These are phyloP conservation scores for Cnidoscolus chayamansa DNA, from an alignment of 441 rosid genomes.

Conservation along the genomic window DNA sequence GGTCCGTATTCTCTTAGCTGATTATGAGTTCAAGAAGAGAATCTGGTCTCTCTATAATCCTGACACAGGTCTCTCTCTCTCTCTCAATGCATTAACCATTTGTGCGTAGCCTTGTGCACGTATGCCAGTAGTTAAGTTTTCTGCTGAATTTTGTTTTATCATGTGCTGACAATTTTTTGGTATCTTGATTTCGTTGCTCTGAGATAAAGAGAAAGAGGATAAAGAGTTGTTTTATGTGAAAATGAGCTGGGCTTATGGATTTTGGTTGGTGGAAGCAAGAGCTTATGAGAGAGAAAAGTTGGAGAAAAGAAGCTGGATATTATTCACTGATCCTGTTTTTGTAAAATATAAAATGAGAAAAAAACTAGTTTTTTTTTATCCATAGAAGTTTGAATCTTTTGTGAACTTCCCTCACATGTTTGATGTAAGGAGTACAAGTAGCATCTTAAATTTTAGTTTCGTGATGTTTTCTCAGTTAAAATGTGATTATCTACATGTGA, in stretches of 20 bases:
- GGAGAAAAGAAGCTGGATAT: too few species aligned
- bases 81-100: too few species aligned
- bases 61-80: conserved; percentile 47
- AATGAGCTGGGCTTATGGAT: too few species aligned
- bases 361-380: not conserved
- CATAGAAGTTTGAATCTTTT: not conserved
- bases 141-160: not conserved
- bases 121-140: not conserved
- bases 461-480: not conserved
- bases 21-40: conserved; percentile 66
- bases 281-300: too few species aligned
- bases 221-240: not conserved
- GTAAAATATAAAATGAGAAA: too few species aligned
- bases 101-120: too few species aligned
- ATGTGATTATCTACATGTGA: not conserved
- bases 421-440: too few species aligned
- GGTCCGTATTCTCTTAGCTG: conserved; percentile 80
- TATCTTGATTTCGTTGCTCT: not conserved
- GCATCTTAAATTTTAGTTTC: not conserved
- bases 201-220: not conserved
- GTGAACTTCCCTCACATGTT: not conserved
- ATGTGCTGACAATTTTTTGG: not conserved
- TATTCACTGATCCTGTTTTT: too few species aligned
- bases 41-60: conserved; percentile 81
- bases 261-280: too few species aligned